Conservation (phyloP, 192 early-diverging fungal species). For the Backusella parvicylindrica region DNA sequence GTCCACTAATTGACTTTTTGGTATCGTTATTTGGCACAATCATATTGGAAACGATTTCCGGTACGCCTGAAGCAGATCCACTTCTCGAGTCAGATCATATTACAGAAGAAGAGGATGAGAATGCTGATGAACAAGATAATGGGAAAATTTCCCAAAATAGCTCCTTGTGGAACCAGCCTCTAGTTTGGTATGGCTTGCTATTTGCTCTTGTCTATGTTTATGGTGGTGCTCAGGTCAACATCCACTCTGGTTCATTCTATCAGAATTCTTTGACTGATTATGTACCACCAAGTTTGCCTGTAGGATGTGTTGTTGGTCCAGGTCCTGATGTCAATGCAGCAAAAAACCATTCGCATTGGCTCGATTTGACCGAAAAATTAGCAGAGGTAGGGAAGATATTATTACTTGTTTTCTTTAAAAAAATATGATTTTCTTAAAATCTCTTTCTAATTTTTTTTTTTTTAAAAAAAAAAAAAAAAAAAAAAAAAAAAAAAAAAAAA, state of each 20-base stretch:
- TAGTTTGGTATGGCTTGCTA: not conserved
- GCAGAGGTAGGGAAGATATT: constrained; percentile 8
- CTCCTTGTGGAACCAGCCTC: not conserved
- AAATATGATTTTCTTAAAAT: no score
- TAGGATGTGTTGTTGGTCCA: constrained; percentile 15
- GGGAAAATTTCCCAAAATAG: not conserved
- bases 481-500: no score
- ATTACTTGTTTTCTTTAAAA: not conserved
- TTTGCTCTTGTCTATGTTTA: not conserved
- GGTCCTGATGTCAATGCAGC: not conserved
- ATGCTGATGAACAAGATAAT: not conserved
- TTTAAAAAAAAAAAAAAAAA: no score
- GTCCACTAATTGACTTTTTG: constrained; percentile 5
- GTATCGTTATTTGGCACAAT: constrained; percentile 4
- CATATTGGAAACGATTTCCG: not conserved
- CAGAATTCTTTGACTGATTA: not conserved
- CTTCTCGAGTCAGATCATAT: not conserved
- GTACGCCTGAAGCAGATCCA: not conserved
- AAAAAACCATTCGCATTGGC: constrained; percentile 8
- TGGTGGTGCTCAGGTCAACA: constrained; percentile 10
- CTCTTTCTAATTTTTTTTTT: not conserved
- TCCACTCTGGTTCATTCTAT: constrained; percentile 7
- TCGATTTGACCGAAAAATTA: not conserved
- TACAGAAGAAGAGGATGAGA: not conserved
- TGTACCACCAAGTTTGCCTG: not conserved